These are phyloP conservation scores for Dictyostelium brefeldianum DNA, from an alignment of 78 protist species.

Conservation along the genomic window DNA sequence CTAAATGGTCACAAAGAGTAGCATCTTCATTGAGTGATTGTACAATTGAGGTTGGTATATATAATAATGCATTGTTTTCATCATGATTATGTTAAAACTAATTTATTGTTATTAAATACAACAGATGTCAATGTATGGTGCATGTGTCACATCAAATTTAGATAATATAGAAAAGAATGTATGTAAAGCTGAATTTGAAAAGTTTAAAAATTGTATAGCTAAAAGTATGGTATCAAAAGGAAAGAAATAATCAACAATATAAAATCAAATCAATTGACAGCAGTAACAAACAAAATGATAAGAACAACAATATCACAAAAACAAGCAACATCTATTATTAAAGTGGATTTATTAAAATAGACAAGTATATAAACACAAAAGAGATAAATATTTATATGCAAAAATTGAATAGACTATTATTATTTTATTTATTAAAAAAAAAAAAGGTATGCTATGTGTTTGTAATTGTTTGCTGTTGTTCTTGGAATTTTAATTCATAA, in stretches of 20 bases:
- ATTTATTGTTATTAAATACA: neutral
- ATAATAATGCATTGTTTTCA: no score
- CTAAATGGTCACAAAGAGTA: slow-evolving; percentile 73
- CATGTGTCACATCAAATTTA: slow-evolving; percentile 44
- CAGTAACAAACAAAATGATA: neutral
- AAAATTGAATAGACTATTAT: no score
- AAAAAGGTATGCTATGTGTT: no score
- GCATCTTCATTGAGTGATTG: slow-evolving; percentile 46
- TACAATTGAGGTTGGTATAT: slow-evolving; percentile 32
- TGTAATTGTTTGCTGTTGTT: no score
- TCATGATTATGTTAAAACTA: no score
- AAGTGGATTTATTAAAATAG: no score
- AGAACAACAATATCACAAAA: no score
- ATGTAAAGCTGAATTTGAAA: slow-evolving; percentile 55
- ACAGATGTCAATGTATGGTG: slow-evolving; percentile 55
- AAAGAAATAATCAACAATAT: neutral
- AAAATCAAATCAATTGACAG: neutral
- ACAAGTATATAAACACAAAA: no score
- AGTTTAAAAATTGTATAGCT: slow-evolving; percentile 57
- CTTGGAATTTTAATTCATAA: neutral
- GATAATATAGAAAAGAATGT: slow-evolving; percentile 75
- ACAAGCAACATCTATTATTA: no score
- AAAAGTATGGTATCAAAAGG: slow-evolving; percentile 7
- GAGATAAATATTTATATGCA: no score
- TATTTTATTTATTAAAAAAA: no score